Conservation (phyloP, 1,139 yeast genomes). For the Debaryomyces sp. region DNA sequence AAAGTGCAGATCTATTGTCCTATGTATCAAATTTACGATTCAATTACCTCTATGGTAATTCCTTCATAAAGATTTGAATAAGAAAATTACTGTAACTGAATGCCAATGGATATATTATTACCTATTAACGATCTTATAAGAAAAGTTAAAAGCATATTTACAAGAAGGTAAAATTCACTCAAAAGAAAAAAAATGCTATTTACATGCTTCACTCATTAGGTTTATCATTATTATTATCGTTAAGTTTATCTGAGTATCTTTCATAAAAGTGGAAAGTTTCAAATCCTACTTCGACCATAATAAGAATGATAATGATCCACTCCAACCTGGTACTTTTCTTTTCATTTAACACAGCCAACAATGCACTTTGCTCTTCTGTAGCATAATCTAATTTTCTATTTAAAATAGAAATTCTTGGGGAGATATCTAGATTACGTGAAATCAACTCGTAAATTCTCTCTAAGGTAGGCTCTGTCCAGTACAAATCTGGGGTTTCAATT, state of each 20-base stretch:
- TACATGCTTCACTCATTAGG: background rate
- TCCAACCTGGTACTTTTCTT: slow-evolving; percentile 77
- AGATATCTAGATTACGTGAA: slow-evolving; percentile 72
- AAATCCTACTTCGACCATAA: slow-evolving; percentile 81
- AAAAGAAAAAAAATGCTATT: background rate
- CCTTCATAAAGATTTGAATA: too few relatives aligned
- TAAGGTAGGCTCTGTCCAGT: slow-evolving; percentile 88
- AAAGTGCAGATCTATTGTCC: background rate
- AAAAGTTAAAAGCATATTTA: background rate
- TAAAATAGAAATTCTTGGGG: slow-evolving; percentile 74
- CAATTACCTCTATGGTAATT: background rate
- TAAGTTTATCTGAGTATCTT: slow-evolving; percentile 15
- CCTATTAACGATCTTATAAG: background rate
- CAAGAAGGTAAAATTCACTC: background rate
- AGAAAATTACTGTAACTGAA: background rate
- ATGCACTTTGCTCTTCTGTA: slow-evolving; percentile 81
- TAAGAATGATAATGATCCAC: slow-evolving; percentile 83
- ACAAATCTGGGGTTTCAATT: slow-evolving; percentile 88
- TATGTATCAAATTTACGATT: background rate
- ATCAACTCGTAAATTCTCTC: slow-evolving; percentile 74
- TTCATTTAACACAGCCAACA: slow-evolving; percentile 74
- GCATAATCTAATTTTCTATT: slow-evolving; percentile 88
- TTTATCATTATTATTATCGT: background rate
- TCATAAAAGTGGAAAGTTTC: slow-evolving; percentile 61
- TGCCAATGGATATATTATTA: background rate